phyloP scores from a whole-genome alignment of 441 rosid species.

The Jatropha podagrica region DNA sequence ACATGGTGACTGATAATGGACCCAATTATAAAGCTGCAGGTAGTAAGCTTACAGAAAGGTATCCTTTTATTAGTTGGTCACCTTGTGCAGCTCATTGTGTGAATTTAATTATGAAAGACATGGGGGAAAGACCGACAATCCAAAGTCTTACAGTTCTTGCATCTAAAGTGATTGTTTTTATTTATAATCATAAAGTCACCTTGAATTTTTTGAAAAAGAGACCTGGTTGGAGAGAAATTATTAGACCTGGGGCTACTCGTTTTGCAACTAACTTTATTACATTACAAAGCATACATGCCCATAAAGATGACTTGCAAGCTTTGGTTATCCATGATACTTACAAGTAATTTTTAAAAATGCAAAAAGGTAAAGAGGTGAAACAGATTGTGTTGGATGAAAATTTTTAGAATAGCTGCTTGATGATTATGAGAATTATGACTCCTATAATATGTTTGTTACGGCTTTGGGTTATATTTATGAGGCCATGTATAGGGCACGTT shows the following conservation, averaged over 20 bases:
- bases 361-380: too few species aligned
- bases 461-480: too few species aligned
- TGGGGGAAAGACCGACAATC: background rate
- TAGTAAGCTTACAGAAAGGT: background rate
- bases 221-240: too few species aligned
- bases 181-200: background rate
- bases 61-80: background rate
- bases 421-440: background rate
- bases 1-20: constrained; percentile 19
- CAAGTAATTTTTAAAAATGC: too few species aligned
- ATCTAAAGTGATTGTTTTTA: background rate
- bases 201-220: background rate
- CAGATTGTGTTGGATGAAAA: background rate
- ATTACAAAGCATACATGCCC: too few species aligned
- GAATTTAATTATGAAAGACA: background rate
- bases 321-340: too few species aligned
- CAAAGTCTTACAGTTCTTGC: background rate
- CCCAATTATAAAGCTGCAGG: constrained; percentile 8
- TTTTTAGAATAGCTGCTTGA: background rate
- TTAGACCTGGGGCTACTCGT: too few species aligned
- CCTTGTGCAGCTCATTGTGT: constrained; percentile 7
- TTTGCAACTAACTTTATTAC: too few species aligned
- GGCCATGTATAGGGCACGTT: too few species aligned
- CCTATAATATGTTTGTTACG: too few species aligned
- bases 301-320: too few species aligned